Evolutionary conservation across 768 basidiomycete genomes (phyloP), one percentile per base, ranked within the genome.

Genomic region (Imleria badia): DNA sequence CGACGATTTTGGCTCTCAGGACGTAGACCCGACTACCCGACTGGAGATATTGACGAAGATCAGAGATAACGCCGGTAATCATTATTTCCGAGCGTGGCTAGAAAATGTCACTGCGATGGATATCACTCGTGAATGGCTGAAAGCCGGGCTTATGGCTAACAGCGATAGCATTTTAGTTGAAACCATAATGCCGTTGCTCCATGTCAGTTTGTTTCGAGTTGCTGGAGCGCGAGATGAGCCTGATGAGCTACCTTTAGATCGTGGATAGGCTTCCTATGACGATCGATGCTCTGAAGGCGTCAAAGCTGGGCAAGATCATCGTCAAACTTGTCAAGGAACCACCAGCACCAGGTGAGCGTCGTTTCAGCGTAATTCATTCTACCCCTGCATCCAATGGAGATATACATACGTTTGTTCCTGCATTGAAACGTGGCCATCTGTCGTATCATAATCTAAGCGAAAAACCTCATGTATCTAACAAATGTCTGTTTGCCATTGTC

Each of bases 11-110:
- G 85, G 88, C 31, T 71, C 79, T 17, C 66, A 76, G 45, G 86
- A 90, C 23, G 83, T 90, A 22, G 86, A 90, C 51, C 72, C 81
- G 7, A 55, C 73, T n/a, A 78, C 78, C 19, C 85, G 91, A 6
- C 66, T 87, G 51, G 89, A 93, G 66, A 86, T 93, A 49, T 72
- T 94, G 51, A 87, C 85, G 17, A 86, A 84, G 71, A 87, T 93
- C 60, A 80, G 91, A 59, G 90, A 94, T 69, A 83, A 85, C 45
- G 91, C 91, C 29, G 87, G 84, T 39, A 90, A 91, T 66, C 88
- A 90, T 63, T 94, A 93, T 66, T 92, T 89, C 68, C 83, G 89
- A 40, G 90, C 89, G 6, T 93, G 91, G 90, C 80, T 83, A 15
- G 90, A 91, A 68, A 91, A 89, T 66, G n/a, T 66, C 41, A 69